Conservation (phyloP, 345 rosid genomes). For the Ceriops zippeliana region DNA sequence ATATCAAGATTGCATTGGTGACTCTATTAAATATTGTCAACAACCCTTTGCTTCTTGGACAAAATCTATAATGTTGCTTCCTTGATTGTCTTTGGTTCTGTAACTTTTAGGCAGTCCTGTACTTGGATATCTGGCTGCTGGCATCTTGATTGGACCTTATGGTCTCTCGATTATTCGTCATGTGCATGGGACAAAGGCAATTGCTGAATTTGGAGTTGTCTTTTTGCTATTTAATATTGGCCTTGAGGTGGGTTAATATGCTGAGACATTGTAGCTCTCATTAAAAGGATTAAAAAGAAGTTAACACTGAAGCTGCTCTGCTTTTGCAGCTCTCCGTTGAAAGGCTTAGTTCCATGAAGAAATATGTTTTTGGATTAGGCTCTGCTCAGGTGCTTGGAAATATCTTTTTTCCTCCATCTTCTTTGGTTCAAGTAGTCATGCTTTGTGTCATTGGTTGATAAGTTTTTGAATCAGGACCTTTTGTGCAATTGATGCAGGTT, state of each 20-base stretch:
- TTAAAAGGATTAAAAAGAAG: conserved; percentile 12
- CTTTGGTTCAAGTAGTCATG: conserved; percentile 5
- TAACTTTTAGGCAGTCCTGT: conserved; percentile 91
- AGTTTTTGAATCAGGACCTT: conserved; percentile 17
- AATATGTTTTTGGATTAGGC: conserved; percentile 96
- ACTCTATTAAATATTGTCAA: not conserved
- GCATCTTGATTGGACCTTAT: conserved; percentile 95
- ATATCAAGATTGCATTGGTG: not conserved
- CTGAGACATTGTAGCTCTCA: conserved; percentile 13
- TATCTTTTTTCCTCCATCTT: conserved; percentile 2
- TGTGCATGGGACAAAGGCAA: conserved; percentile 96
- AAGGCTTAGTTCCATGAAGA: conserved; percentile 99
- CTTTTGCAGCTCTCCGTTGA: conserved; percentile 93
- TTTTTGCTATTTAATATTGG: conserved; percentile 96
- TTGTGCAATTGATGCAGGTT: conserved; percentile 53
- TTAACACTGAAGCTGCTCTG: conserved; percentile 23
- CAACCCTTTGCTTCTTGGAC: not conserved
- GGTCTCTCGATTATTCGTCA: conserved; percentile 95
- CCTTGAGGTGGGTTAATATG: conserved; percentile 68
- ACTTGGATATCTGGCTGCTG: conserved; percentile 99
- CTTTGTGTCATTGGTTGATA: conserved; percentile 3
- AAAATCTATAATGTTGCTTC: not conserved
- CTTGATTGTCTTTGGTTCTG: conserved; percentile 16
- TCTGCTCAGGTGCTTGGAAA: conserved; percentile 71
- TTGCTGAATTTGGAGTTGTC: conserved; percentile 99